phyloP scores from a whole-genome alignment of 78 protist species.

The Neovahlkampfia damariscottae region DNA sequence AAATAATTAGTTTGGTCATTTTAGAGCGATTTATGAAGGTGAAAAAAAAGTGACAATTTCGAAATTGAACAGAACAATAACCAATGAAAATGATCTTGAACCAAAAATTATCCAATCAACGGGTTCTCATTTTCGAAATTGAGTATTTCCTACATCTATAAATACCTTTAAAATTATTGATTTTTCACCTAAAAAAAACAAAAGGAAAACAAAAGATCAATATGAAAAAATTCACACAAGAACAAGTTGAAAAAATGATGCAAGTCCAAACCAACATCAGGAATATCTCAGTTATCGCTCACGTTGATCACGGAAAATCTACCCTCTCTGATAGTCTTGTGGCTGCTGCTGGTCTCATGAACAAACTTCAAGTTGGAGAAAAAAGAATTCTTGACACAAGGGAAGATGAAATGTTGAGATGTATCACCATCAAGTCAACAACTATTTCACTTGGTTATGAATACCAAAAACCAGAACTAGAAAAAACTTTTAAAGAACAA shows the following conservation, averaged over 20 bases:
- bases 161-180: neutral
- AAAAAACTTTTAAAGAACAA: neutral
- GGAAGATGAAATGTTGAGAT: constrained; percentile 65
- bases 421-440: constrained; percentile 74
- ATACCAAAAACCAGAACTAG: too few species aligned
- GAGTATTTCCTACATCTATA: neutral
- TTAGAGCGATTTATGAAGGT: too few species aligned
- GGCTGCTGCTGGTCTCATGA: constrained; percentile 25
- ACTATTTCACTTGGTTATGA: constrained; percentile 52
- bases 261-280: constrained; percentile 18
- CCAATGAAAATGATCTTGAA: too few species aligned
- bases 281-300: constrained; percentile 39
- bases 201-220: neutral
- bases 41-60: too few species aligned
- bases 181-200: neutral
- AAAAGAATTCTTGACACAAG: constrained; percentile 36
- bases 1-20: too few species aligned
- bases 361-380: constrained; percentile 29
- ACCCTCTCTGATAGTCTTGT: constrained; percentile 45
- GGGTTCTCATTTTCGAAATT: neutral
- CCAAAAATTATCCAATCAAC: constrained; percentile 3
- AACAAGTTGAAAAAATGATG: constrained; percentile 17
- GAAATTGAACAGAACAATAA: too few species aligned
- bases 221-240: neutral
- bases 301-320: constrained; percentile 44